Base-by-base conservation (phyloP, 331 rosid genomes). In the Malus hybrid region DNA sequence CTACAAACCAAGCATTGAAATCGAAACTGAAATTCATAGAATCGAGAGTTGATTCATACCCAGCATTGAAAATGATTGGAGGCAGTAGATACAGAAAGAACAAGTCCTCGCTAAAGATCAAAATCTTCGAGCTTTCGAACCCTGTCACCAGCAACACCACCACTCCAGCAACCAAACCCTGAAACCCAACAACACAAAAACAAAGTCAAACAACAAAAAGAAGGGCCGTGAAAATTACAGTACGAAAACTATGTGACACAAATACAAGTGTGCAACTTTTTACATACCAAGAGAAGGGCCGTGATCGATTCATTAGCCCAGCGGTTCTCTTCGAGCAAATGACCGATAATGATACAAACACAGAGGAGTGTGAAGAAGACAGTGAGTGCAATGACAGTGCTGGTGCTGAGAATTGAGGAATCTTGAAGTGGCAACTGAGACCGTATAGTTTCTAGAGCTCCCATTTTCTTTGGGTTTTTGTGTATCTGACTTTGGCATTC, bases 21-120 rank as follows among this genome's bases (percentile, higher is more conserved):
- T 56, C 5, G 20, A 62, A 63, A 15, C n/a, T 20, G 52, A 61
- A 11, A 22, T 14, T 29, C 39, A 62, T 28, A 42, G 46, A 61
- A 18, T 61, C 18, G 66, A 71, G 71, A 20, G 13, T 62, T 75
- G 64, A 44, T 63, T 4, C 76, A 50, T 83, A 90, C 97, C 97
- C 96, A 4, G 94, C 97, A 75, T 90, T 92, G 86, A 92, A 92
- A 84, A 90, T 92, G 84, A 90, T 90, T 4, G 97, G 94, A 26
- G 97, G 94, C 76, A 90, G 94, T 81, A 92, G 82, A 82, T 90
- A 92, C 34, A 92, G 93, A 83, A 92, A 92, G 90, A 92, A 90
- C 86, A 90, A 78, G 71, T 88, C 82, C 83, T 90, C 94, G 28
- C 81, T 86, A 76, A 92, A 92, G 16, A 30, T 39, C 30, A 88